Conservation (phyloP, 1,139 yeast species). For the Suhomyces yuchorum region DNA sequence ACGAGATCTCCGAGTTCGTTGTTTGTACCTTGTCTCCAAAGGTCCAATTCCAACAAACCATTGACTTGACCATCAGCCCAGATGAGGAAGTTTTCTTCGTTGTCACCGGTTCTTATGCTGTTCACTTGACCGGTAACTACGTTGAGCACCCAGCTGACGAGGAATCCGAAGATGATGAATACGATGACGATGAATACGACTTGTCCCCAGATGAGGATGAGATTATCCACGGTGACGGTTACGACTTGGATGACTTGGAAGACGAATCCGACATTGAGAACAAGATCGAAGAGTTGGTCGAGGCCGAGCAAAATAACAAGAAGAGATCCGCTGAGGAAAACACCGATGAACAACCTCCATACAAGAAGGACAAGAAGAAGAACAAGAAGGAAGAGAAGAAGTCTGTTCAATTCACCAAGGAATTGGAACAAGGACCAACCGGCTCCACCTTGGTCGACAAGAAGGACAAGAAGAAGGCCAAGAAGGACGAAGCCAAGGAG, state of each 20-base stretch:
- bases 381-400: slow-evolving; percentile 52
- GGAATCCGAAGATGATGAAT: slow-evolving; percentile 55
- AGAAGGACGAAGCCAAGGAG: slow-evolving; percentile 20
- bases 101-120: slow-evolving; percentile 92
- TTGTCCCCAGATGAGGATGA: slow-evolving; percentile 94
- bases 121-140: slow-evolving; percentile 92
- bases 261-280: slow-evolving; percentile 56
- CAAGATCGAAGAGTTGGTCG: slow-evolving; percentile 62
- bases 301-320: slow-evolving; percentile 42
- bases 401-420: slow-evolving; percentile 84
- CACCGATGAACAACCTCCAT: slow-evolving; percentile 29
- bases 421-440: slow-evolving; percentile 92
- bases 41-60: slow-evolving; percentile 80
- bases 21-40: slow-evolving; percentile 91
- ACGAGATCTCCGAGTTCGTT: slow-evolving; percentile 70
- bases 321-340: slow-evolving; percentile 30
- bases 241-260: slow-evolving; percentile 66
- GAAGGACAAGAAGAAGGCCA: slow-evolving; percentile 23
- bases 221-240: slow-evolving; percentile 44
- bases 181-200: slow-evolving; percentile 71
- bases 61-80: slow-evolving; percentile 88
- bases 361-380: slow-evolving; percentile 47
- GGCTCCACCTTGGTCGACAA: slow-evolving; percentile 47
- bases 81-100: slow-evolving; percentile 93
- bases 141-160: slow-evolving; percentile 91